Conservation (phyloP, 108 stramenopile species). For the Pseudonitzschia pungens region DNA sequence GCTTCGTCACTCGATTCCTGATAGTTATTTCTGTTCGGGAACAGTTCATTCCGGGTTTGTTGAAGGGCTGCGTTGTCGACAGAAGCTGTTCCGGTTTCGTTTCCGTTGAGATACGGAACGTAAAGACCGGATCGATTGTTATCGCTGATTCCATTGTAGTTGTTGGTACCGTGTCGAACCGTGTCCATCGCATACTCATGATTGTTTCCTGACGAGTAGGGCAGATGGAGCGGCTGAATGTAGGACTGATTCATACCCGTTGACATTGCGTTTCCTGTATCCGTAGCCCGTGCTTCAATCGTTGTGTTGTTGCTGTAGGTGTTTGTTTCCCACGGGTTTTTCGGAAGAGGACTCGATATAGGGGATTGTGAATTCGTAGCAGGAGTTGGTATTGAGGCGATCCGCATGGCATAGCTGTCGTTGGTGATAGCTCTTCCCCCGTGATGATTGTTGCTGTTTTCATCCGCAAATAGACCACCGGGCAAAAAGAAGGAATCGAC, state of each 20-base stretch:
- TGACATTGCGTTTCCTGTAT: not conserved
- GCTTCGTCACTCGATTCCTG: not conserved
- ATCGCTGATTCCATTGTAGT: slow-evolving; percentile 1
- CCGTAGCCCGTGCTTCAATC: not conserved
- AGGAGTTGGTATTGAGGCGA: not conserved
- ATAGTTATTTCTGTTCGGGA: not conserved
- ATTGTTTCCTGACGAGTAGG: not conserved
- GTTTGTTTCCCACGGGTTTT: slow-evolving; percentile 27
- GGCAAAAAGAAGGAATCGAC: slow-evolving; percentile 54
- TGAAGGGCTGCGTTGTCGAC: not conserved
- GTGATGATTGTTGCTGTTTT: slow-evolving; percentile 19
- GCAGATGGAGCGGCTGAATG: not conserved
- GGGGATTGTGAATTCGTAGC: not conserved
- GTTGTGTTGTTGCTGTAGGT: not conserved
- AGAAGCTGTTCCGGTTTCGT: not conserved
- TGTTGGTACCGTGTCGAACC: not conserved
- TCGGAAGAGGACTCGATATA: slow-evolving; percentile 17
- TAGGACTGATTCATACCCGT: not conserved
- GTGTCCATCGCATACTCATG: not conserved
- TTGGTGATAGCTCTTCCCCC: not conserved
- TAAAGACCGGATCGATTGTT: slow-evolving; percentile 1
- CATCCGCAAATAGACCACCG: slow-evolving; percentile 53
- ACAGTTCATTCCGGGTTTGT: not conserved
- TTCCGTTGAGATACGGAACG: too few species aligned
- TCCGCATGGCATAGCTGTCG: not conserved